Conservation (phyloP, 2,329 filamentous ascomycete genomes). For the Fusarium mexicanum region DNA sequence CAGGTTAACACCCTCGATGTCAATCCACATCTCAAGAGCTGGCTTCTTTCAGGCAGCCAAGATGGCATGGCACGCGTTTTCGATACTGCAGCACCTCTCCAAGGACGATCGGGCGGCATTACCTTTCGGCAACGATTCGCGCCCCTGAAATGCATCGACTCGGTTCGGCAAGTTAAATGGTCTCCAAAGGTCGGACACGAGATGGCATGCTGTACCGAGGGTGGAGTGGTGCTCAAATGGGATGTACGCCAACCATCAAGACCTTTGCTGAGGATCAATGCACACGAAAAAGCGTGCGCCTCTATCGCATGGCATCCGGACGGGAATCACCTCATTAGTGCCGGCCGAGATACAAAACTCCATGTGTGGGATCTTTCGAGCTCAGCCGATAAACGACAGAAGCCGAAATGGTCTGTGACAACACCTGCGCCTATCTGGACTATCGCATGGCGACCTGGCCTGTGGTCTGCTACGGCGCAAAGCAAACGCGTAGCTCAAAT, state of each 20-base stretch:
- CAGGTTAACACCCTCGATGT: constrained; percentile 72
- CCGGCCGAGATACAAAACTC: constrained; percentile 68
- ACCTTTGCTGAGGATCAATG: constrained; percentile 68
- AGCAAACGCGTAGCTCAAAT: constrained; percentile 69
- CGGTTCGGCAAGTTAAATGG: constrained; percentile 71
- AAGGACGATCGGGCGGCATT: constrained; percentile 59
- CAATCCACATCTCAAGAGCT: constrained; percentile 67
- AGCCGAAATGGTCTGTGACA: constrained; percentile 69
- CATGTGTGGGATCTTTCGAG: constrained; percentile 73
- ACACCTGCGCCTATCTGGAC: constrained; percentile 68
- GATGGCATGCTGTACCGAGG: constrained; percentile 72
- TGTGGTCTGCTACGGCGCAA: constrained; percentile 72
- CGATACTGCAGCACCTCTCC: constrained; percentile 61
- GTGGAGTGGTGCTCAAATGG: constrained; percentile 71
- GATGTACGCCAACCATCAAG: constrained; percentile 65
- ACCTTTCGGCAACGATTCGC: constrained; percentile 60
- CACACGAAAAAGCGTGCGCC: constrained; percentile 68
- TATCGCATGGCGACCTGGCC: constrained; percentile 70
- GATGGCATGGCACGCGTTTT: constrained; percentile 71
- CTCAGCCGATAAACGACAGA: constrained; percentile 70
- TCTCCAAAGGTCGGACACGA: constrained; percentile 68
- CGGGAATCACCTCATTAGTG: constrained; percentile 72
- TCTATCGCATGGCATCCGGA: constrained; percentile 75
- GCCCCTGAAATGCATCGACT: constrained; percentile 51
- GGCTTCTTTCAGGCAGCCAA: constrained; percentile 70